A percentile compares a stretch with the other conserved stretches of the same genome.
phyloP scores from a whole-genome alignment of 176 grass and related monocot species.

The Avena eriantha region DNA sequence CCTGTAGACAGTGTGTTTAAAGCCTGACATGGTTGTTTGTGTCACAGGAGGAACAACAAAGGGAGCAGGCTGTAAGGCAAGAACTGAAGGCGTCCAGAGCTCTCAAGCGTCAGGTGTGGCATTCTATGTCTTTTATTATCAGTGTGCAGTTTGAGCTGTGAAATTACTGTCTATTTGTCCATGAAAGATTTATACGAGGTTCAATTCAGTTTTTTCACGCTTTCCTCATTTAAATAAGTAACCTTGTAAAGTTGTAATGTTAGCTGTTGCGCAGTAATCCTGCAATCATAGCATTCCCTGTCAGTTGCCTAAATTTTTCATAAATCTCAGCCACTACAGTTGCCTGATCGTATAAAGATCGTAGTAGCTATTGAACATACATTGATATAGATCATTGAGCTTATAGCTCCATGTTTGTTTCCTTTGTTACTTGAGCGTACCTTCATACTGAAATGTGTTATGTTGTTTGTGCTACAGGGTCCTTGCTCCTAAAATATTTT shows the following conservation, averaged over 20 bases:
- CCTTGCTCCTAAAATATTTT: neutral
- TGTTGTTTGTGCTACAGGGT: neutral
- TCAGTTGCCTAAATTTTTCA: neutral
- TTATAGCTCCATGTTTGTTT: slow-evolving; percentile 2
- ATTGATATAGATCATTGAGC: neutral
- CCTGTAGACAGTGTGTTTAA: slow-evolving; percentile 9
- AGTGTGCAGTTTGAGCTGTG: neutral
- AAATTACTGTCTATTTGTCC: neutral
- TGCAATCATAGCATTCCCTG: neutral
- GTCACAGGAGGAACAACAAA: slow-evolving; percentile 42
- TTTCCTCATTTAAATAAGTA: neutral
- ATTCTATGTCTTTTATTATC: slow-evolving; percentile 29
- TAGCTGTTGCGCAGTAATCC: neutral
- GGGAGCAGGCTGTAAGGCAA: slow-evolving; percentile 1
- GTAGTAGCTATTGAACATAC: neutral
- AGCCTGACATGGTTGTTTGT: slow-evolving; percentile 16
- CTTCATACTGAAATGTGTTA: slow-evolving; percentile 1
- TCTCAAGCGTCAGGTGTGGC: slow-evolving; percentile 38
- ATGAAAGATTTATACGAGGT: neutral
- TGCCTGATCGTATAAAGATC: neutral
- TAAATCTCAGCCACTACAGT: neutral
- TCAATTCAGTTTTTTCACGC: slow-evolving; percentile 22
- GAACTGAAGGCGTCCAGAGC: neutral
- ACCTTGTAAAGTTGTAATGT: neutral
- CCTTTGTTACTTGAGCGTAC: neutral